A percentile compares a stretch with the other conserved stretches of the same genome.
These are phyloP conservation scores for Hamamelis virginiana DNA, from an alignment of 164 flowering plant genomes.

Conservation along the genomic window DNA sequence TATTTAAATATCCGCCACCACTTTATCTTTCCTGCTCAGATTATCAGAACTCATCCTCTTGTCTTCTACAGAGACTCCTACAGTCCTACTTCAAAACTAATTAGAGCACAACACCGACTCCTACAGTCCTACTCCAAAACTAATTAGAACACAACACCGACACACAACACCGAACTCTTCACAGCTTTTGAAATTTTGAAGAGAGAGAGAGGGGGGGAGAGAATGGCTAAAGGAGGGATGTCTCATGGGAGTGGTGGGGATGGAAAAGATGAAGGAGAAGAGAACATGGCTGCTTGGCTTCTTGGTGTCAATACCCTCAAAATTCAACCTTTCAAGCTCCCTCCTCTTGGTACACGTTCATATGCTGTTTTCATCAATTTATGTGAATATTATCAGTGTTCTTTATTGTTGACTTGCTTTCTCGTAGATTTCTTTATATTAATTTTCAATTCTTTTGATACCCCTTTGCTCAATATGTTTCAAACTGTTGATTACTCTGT, in stretches of 20 bases:
- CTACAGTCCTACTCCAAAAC: too few relatives aligned
- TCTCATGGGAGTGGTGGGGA: conserved; percentile 30
- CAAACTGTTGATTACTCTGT: not conserved
- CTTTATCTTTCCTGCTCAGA: too few relatives aligned
- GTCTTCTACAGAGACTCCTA: too few relatives aligned
- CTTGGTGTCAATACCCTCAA: conserved; percentile 69
- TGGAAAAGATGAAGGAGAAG: conserved; percentile 33
- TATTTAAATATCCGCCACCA: too few relatives aligned
- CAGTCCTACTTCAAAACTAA: too few relatives aligned
- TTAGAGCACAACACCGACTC: too few relatives aligned
- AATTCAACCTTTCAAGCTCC: conserved; percentile 86
- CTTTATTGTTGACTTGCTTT: not conserved
- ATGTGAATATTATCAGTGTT: not conserved
- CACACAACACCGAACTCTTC: too few relatives aligned
- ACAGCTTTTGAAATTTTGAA: not conserved
- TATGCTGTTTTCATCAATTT: not conserved
- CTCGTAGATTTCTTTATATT: not conserved
- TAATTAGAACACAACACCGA: too few relatives aligned
- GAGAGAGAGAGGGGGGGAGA: not conserved
- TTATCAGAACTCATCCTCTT: too few relatives aligned
- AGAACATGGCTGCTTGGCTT: conserved; percentile 98
- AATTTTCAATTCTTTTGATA: not conserved
- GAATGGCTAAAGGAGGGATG: conserved; percentile 61
- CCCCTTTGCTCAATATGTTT: not conserved
- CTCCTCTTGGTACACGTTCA: conserved; percentile 59